Percentiles rank a stretch among this genome's conserved stretches.
phyloP scores from a whole-genome alignment of 139 green algal genomes.

The Raphidocelis subcapitata region DNA sequence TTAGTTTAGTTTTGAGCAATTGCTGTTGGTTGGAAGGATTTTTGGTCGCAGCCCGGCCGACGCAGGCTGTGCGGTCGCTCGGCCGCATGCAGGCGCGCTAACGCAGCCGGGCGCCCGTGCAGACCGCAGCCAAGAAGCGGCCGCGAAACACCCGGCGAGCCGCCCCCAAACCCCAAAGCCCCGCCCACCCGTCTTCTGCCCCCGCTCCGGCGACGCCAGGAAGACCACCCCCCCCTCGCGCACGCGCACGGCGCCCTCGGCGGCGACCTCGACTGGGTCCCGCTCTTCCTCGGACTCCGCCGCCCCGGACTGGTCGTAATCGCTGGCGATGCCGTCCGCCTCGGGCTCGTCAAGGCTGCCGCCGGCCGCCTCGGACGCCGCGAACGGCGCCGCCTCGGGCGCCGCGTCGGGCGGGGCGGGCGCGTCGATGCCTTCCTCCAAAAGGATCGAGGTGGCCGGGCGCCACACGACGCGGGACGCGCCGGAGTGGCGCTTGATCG shows the following conservation, averaged over 20 bases:
- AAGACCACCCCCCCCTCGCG: constrained; percentile 54
- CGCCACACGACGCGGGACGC: constrained; percentile 56
- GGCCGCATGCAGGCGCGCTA: no score
- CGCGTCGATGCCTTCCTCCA: constrained; percentile 58
- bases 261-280: neutral
- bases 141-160: no score
- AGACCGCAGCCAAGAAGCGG: no score
- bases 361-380: neutral
- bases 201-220: constrained; percentile 23
- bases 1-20: no score
- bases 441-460: constrained; percentile 50
- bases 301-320: neutral
- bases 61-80: no score
- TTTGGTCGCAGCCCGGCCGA: no score
- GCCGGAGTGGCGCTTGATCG: constrained; percentile 12
- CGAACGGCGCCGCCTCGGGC: neutral
- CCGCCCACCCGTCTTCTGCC: constrained; percentile 62
- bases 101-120: no score
- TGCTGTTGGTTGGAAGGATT: no score
- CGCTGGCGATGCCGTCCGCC: no score
- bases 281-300: neutral
- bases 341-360: neutral
- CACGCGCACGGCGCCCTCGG: constrained; percentile 32
- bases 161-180: no score
- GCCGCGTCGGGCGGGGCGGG: no score